Base-by-base conservation (phyloP, 441 rosid species). In the Jatropha multifida region DNA sequence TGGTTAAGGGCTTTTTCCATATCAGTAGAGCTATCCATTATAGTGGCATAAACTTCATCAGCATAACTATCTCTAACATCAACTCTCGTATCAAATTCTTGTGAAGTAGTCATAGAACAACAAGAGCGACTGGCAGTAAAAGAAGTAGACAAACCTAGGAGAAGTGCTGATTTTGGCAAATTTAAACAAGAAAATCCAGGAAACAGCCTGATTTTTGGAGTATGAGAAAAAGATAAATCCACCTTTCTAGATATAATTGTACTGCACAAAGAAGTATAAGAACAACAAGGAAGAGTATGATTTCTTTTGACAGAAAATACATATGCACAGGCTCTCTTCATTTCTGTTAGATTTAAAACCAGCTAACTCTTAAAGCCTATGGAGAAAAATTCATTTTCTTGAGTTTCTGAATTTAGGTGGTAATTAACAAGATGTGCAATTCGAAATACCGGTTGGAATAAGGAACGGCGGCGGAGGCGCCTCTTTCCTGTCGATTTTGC, bases 1-100 rank as follows among this genome's bases (percentile, higher is more conserved):
- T 83, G 79, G 54, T 88, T 88, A n/a, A 93, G 94, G 59, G 88
- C 85, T 62, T 72, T 80, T 78, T 88, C 97, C 92, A 95, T 78
- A 58, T 87, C 74, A 65, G 78, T 79, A 52, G 79, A 76, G 73
- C 83, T 83, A 37, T 86, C 87, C 68, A 82, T 82, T 23, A 92
- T 80, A 42, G 75, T 75, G 66, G 83, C 87, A 74, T 81, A 85
- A 17, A 86, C 75, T 77, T 81, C 73, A 54, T 84, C 93, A 70
- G 82, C 90, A 38, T 83, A 84, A 44, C 83, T 60, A 42, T 61
- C 74, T 58, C 81, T 75, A 72, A 66, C 42, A 5, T 69, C 81
- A 71, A 49, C 73, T 68, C 72, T 55, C 13, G 41, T 58, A 60
- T 70, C 81, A 17, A 41, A 11, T 7, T 69, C 5, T 52, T 80